Base-by-base conservation (phyloP, 768 basidiomycete genomes). In the Lactarius hatsudake region DNA sequence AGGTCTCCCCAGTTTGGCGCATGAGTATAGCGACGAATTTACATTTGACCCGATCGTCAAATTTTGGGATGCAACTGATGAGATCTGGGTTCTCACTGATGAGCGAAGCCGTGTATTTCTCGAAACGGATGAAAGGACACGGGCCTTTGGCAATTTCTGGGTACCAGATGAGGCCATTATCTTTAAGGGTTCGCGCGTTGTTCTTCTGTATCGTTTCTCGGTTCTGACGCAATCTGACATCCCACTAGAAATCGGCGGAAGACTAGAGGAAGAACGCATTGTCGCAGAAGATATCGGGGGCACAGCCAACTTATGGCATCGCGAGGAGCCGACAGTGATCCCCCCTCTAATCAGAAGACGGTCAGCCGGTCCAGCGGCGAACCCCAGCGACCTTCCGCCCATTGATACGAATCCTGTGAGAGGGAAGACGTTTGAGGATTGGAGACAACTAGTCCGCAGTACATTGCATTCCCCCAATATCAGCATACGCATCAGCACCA, bases 111-210 rank as follows among this genome's bases (percentile, higher is more conserved):
- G 60, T 8, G n/a, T 69, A n/a, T 66, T 59, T 36, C 59, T 69
- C 13, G 64, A 69, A n/a, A 26, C 56, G 0, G 9, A 8, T n/a
- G 0, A 51, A 9, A 17, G 10, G 1, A 48, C 5, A 2, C 34
- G 64, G 9, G 56, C 28, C 7, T 68, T 68, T 57, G 54, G 61
- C 5, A 66, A 66, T 8, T n/a, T 58, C 36, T 66, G 65, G 65
- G 5, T 34, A 0, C 60, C 65, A 12, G 23, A 51, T 2, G 5
- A 28, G 5, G 60, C 65, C 13, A 61, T 66, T 3, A 62, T 66
- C 3, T 61, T 66, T 36, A 66, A 66, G 43, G 64, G 67, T 65
- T 6, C 20, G 36, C 0, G 9, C 12, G 3, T 30, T n/a, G 5
- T 26, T 1, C 20, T 20, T 58, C 26, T 32, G 36, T 20, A 3